These are phyloP conservation scores for Didymellaceae sp. DNA, from an alignment of 2,329 filamentous ascomycete genomes.

Conservation along the genomic window DNA sequence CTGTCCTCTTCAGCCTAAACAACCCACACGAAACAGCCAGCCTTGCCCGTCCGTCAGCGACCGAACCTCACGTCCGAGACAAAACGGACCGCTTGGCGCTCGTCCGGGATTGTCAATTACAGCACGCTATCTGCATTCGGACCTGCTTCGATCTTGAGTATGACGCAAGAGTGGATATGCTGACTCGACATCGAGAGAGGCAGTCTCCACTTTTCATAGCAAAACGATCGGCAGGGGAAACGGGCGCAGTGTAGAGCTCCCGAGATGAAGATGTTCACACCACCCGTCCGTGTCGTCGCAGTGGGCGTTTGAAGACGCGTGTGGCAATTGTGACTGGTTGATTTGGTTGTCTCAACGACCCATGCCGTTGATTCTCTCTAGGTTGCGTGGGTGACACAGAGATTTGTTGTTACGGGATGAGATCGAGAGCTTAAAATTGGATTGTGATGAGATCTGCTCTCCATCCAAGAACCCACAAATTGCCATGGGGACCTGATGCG, in stretches of 20 bases:
- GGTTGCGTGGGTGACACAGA: neutral
- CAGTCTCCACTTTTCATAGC: slow-evolving; percentile 17
- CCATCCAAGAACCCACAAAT: neutral
- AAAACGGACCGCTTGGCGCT: slow-evolving; percentile 8
- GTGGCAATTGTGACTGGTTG: neutral
- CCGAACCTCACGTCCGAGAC: slow-evolving; percentile 4
- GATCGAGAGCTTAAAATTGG: slow-evolving; percentile 7
- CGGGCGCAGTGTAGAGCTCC: slow-evolving; percentile 6
- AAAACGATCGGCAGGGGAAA: slow-evolving; percentile 33
- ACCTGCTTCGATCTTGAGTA: slow-evolving; percentile 8
- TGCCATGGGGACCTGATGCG: neutral
- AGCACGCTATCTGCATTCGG: slow-evolving; percentile 1
- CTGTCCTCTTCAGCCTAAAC: slow-evolving; percentile 2
- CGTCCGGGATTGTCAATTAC: slow-evolving; percentile 1
- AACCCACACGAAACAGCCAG: slow-evolving; percentile 3
- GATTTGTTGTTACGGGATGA: neutral
- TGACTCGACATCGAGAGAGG: slow-evolving; percentile 5
- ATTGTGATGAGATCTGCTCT: neutral
- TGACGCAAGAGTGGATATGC: slow-evolving; percentile 17
- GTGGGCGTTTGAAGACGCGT: slow-evolving; percentile 5
- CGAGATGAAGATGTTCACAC: slow-evolving; percentile 16
- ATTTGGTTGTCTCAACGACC: neutral
- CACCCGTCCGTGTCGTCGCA: slow-evolving; percentile 2
- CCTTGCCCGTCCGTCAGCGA: slow-evolving; percentile 2
- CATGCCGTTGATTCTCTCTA: slow-evolving; percentile 4